Evolutionary conservation across 306 rosid genomes (phyloP).

Genomic region (Morella rubra): DNA sequence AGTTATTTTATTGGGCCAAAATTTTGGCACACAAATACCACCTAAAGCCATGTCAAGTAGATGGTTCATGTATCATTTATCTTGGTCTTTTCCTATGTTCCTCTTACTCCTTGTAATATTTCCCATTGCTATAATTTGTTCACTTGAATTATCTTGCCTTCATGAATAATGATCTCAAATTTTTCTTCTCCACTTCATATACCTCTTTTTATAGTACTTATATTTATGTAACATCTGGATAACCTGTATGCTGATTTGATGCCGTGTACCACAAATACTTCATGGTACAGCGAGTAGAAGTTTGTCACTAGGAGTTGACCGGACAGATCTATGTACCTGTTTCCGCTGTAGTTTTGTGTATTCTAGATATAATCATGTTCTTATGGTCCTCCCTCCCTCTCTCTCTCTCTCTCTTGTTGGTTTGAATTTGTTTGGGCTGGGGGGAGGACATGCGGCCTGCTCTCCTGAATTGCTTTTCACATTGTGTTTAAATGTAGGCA

Average conservation of each 20-base stretch:
- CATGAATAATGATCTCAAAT: neutral
- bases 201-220: neutral
- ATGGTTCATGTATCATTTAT: neutral
- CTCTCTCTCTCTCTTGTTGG: neutral
- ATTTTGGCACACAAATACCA: too few species aligned
- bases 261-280: neutral
- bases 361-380: conserved; percentile 5
- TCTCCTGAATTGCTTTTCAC: conserved; percentile 27
- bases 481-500: conserved; percentile 58
- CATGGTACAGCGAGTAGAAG: neutral
- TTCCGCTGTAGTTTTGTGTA: neutral
- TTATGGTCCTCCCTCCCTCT: neutral
- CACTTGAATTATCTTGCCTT: neutral
- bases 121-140: neutral
- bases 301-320: neutral
- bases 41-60: neutral
- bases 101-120: neutral
- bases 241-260: neutral
- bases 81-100: neutral
- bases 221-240: neutral
- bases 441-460: conserved; percentile 2
- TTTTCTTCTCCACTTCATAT: neutral
- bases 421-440: neutral
- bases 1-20: too few species aligned
- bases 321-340: neutral